Percentiles rank a stretch among this genome's conserved stretches.
Conservation (phyloP, 129 eudicot genomes). For the Pittosporum tobira region DNA sequence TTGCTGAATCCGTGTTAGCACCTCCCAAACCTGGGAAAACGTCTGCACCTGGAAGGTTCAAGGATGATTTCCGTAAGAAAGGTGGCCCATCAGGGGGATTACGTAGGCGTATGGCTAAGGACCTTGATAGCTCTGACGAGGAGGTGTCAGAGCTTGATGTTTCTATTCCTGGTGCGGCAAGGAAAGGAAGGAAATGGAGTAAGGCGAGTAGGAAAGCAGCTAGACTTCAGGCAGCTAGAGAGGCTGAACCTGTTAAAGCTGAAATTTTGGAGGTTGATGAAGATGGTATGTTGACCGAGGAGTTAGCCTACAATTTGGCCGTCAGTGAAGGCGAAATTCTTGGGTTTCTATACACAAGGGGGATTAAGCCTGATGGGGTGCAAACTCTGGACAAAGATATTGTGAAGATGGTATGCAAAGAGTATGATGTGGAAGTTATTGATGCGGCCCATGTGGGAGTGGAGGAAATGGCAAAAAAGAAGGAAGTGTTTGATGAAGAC, state of each 20-base stretch:
- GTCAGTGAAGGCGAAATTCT: conserved; percentile 84
- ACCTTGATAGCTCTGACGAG: conserved; percentile 33
- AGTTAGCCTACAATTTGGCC: conserved; percentile 83
- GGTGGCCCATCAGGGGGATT: conserved; percentile 41
- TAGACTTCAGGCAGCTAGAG: conserved; percentile 79
- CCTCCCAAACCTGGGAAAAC: conserved; percentile 63
- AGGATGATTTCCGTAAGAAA: conserved; percentile 51
- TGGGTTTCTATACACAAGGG: conserved; percentile 59
- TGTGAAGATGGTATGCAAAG: conserved; percentile 87
- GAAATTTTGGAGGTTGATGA: conserved; percentile 88
- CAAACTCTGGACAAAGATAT: conserved; percentile 69
- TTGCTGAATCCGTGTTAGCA: conserved; percentile 66
- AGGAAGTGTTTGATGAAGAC: conserved; percentile 74
- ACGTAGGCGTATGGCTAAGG: conserved; percentile 48
- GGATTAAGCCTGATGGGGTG: conserved; percentile 81
- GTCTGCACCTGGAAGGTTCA: conserved; percentile 37
- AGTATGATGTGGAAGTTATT: conserved; percentile 83
- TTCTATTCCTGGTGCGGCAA: conserved; percentile 48
- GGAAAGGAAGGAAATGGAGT: conserved; percentile 88
- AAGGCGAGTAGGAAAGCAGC: conserved; percentile 93
- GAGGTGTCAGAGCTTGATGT: conserved; percentile 59
- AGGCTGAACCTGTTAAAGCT: conserved; percentile 80
- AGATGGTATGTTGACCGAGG: conserved; percentile 80
- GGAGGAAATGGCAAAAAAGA: conserved; percentile 86
- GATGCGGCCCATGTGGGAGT: conserved; percentile 54